Base-by-base conservation (phyloP, 148 eudicot species). In the Polygonum maritimum region DNA sequence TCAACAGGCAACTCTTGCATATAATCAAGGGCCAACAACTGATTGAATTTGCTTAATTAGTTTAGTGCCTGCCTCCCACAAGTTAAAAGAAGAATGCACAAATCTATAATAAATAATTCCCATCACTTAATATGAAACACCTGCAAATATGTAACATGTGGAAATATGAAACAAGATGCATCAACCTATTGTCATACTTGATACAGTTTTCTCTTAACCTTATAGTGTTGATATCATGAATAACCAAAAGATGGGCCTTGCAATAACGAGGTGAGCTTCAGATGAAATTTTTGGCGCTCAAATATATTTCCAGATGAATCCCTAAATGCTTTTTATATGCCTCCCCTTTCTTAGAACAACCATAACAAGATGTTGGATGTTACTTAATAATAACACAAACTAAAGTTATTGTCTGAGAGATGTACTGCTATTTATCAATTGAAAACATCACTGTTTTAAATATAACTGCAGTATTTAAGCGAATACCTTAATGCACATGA, bases 401-500 rank as follows among this genome's bases (percentile, higher is more conserved):
- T 9, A 7, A 3, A 57, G 8, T 1, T 19, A 19, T 57, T 33
- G 16, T 49, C 55, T 10, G 6, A 49, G 16, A 13, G 3, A 3
- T 49, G 18, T 49, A 16, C 19, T 16, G 55, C 6, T 49, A 14
- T 0, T 49, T 49, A 14, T 49, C 5, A 5, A 12, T 14, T 13
- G 4, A 49, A 6, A 54, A 18, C 14, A 54, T 54, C 60, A 3
- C n/a, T 5, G 9, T 2, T 5, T 54, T 54, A n/a, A 62, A 62
- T 2, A 62, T 26, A 21, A 13, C 13, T 62, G 69, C 36, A 62
- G 69, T 62, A 16, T 62, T 26, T 39, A 39, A 70, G 48, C 18
- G 48, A 21, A 19, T 72, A 72, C 75, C 75, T 44, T 45, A 72
- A 19, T 72, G 75, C 75, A 72, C 36, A 22, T 26, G 54, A 19